Evolutionary conservation across 129 eudicot species (phyloP), one percentile per base, ranked within the genome.

Genomic region (Chrysanthemum seticuspe): DNA sequence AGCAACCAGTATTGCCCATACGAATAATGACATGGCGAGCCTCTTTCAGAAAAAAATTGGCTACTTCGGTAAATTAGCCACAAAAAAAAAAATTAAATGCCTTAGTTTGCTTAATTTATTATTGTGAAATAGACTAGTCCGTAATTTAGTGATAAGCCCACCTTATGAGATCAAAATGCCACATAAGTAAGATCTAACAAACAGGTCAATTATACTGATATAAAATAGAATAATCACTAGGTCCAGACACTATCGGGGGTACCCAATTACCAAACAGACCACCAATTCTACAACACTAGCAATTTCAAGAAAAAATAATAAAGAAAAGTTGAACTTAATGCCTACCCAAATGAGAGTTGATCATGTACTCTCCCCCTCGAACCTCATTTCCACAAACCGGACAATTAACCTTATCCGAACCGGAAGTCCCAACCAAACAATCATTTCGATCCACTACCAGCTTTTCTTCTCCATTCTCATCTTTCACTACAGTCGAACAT

Each of bases 331-430:
- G 4, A 0, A 71, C 14, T 50, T 19, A 6, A 65, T 36, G 49
- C 50, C 71, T 62, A 92, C 98, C 98, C 66, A 92, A 59, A 82
- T 92, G 98, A 67, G 96, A 89, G 77, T 92, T 92, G 67, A 92
- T 76, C 68, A 68, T 34, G 62, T 73, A 45, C 71, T 89, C 84
- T 69, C 79, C 88, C 4, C 87, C 88, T 9, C 83, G 88, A 80
- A 92, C 75, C 67, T 76, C 56, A 62, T 49, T 73, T 15, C 84
- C 88, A 55, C 98, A 92, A 64, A 92, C 95, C 1, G 98, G 98
- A 68, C 98, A 92, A 34, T 47, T 79, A 40, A 87, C 95, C 84
- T 68, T 87, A 51, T 74, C 89, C 10, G 70, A 62, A 75, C 45
- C 74, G 21, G 45, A 31, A 12, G 52, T 62, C 72, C 27, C 80